Conservation (phyloP, 176 grass and related monocot species). For the Cymbopogon citratus region DNA sequence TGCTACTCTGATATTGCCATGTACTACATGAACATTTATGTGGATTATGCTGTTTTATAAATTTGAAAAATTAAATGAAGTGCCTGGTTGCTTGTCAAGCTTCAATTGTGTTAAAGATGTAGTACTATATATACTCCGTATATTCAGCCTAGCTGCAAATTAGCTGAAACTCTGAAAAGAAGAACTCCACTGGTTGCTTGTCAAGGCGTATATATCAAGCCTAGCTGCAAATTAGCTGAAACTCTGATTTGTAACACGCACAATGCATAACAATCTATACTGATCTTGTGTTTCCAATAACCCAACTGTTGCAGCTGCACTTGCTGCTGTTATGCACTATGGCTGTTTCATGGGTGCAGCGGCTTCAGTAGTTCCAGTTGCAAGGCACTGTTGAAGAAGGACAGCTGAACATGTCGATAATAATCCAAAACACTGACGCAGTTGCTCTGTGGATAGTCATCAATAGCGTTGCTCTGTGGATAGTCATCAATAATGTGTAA, state of each 20-base stretch:
- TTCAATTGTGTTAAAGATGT: not conserved
- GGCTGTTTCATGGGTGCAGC: too few species aligned
- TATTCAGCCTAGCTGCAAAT: not conserved
- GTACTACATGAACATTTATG: not conserved
- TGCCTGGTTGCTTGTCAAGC: not conserved
- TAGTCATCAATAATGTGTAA: not conserved
- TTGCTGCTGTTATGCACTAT: too few species aligned
- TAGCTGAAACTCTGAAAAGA: not conserved
- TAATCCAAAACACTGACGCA: not conserved
- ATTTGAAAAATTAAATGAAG: not conserved
- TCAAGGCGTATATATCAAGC: not conserved
- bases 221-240: not conserved
- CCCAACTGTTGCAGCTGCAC: not conserved
- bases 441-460: not conserved
- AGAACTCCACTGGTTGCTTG: too few species aligned
- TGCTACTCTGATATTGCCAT: not conserved
- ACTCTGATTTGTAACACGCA: not conserved
- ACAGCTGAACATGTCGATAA: too few species aligned
- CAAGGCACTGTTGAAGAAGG: too few species aligned
- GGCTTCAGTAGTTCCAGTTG: too few species aligned
- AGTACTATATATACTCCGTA: not conserved
- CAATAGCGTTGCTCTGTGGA: not conserved
- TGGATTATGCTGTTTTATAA: not conserved
- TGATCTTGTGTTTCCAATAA: not conserved
- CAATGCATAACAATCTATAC: not conserved